Conservation (phyloP, 1,284 basidiomycete species). For the Gymnopus androsaceus region DNA sequence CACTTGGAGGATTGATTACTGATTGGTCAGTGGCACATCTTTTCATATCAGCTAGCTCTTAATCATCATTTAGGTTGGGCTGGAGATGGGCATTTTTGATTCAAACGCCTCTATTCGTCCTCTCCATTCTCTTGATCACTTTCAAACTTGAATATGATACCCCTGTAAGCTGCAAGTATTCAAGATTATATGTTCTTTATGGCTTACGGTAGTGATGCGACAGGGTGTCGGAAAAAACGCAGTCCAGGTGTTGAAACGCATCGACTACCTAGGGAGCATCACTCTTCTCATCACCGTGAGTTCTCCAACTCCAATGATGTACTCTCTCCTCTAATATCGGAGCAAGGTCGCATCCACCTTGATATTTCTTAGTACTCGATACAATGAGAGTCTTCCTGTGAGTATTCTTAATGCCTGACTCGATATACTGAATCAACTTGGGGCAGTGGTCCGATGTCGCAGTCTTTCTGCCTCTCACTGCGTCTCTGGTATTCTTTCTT, state of each 20-base stretch:
- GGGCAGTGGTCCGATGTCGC: conserved; percentile 56
- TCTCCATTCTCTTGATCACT: conserved; percentile 21
- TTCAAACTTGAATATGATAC: conserved; percentile 24
- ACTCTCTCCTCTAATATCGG: no score
- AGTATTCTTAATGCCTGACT: conserved; percentile 15
- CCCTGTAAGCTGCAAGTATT: no score
- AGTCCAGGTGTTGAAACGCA: conserved; percentile 53
- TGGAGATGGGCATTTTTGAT: conserved; percentile 27
- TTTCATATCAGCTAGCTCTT: no score
- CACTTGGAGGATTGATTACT: conserved; percentile 8
- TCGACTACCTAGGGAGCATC: conserved; percentile 67
- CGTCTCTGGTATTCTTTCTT: conserved; percentile 49
- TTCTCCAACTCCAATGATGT: background rate
- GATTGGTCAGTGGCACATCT: background rate
- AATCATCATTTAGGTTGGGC: conserved; percentile 19
- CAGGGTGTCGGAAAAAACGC: conserved; percentile 54
- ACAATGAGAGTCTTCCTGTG: conserved; percentile 65
- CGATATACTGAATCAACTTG: conserved; percentile 8
- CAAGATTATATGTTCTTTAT: no score
- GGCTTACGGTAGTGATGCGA: no score
- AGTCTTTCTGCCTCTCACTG: conserved; percentile 57
- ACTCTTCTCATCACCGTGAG: conserved; percentile 60
- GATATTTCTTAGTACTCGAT: conserved; percentile 67
- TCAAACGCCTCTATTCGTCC: conserved; percentile 22
- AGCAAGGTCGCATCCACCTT: conserved; percentile 64